These are phyloP conservation scores for Amanita thiersii DNA, from an alignment of 768 basidiomycete genomes.

Conservation along the genomic window DNA sequence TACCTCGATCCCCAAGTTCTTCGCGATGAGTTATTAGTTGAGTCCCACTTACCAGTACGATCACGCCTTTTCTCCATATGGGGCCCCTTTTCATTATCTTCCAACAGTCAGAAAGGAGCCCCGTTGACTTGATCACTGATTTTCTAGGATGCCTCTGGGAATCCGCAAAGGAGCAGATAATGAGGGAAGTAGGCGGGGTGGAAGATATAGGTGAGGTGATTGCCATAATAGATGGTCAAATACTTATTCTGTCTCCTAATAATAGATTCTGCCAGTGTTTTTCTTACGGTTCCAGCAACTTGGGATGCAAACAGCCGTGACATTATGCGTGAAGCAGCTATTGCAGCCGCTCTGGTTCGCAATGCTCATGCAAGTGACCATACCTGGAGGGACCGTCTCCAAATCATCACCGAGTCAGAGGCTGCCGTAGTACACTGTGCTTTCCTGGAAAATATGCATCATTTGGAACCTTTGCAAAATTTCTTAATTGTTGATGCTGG, in stretches of 20 bases:
- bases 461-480: slow-evolving; percentile 70
- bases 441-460: slow-evolving; percentile 71
- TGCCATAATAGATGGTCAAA: too few species aligned
- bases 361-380: slow-evolving; percentile 61
- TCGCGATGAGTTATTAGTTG: slow-evolving; percentile 60
- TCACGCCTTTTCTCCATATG: background rate
- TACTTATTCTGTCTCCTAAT: slow-evolving; percentile 4
- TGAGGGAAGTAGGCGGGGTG: slow-evolving; percentile 77
- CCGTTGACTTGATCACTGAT: slow-evolving; percentile 76
- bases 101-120: slow-evolving; percentile 64
- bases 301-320: slow-evolving; percentile 86
- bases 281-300: slow-evolving; percentile 83
- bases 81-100: slow-evolving; percentile 2
- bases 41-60: slow-evolving; percentile 74
- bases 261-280: slow-evolving; percentile 74
- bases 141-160: slow-evolving; percentile 81
- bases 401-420: slow-evolving; percentile 78
- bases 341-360: slow-evolving; percentile 72
- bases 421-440: slow-evolving; percentile 91
- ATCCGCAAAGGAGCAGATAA: slow-evolving; percentile 81
- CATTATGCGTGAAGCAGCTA: slow-evolving; percentile 81
- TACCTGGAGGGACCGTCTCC: slow-evolving; percentile 75
- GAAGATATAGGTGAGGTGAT: slow-evolving; percentile 74
- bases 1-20: slow-evolving; percentile 75
- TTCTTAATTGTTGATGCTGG: slow-evolving; percentile 93